These are phyloP conservation scores for Kandelia obovata DNA, from an alignment of 345 rosid species.

Conservation along the genomic window DNA sequence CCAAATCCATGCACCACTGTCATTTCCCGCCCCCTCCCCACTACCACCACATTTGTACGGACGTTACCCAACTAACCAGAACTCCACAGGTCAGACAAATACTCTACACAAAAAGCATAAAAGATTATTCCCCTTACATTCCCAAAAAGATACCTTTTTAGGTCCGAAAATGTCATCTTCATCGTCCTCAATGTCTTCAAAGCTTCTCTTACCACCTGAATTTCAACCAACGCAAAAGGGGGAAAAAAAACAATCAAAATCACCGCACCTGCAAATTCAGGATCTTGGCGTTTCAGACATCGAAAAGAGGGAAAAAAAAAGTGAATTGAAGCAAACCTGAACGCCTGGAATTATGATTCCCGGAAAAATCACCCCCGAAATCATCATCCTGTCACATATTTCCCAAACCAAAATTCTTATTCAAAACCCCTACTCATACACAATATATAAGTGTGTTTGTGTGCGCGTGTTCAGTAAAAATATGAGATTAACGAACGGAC, in stretches of 20 bases:
- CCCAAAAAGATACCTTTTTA: constrained; percentile 46
- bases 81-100: background rate
- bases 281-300: background rate
- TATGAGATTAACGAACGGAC: background rate
- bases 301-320: background rate
- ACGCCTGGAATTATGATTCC: constrained; percentile 37
- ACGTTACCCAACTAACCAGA: background rate
- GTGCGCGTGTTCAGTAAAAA: too few relatives aligned
- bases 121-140: too few relatives aligned
- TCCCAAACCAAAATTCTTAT: constrained; percentile 1
- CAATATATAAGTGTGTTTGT: background rate
- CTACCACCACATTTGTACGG: too few relatives aligned
- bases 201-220: constrained; percentile 69
- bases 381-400: constrained; percentile 59
- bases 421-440: constrained; percentile 2
- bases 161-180: constrained; percentile 87
- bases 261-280: background rate
- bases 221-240: constrained; percentile 2
- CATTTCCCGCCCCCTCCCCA: background rate
- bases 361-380: constrained; percentile 78
- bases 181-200: constrained; percentile 82
- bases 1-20: background rate
- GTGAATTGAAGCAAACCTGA: constrained; percentile 40
- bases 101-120: too few relatives aligned
- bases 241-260: background rate